phyloP scores from a whole-genome alignment of 2,329 filamentous ascomycete species.

The Fusarium succisae region DNA sequence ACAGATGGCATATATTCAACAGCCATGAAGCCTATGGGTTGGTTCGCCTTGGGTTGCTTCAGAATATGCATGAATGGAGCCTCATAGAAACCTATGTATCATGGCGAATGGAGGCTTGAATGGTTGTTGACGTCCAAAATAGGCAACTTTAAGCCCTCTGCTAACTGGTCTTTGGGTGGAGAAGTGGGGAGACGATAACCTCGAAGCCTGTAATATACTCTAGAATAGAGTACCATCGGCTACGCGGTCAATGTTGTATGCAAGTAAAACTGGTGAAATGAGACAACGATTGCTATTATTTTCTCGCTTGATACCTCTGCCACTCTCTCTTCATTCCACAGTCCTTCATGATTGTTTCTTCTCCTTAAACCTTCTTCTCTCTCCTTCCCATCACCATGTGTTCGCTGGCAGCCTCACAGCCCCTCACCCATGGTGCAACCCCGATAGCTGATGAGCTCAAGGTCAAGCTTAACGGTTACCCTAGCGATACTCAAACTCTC shows the following conservation, averaged over 20 bases:
- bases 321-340: neutral
- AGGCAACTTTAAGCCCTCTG: constrained; percentile 7
- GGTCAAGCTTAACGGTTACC: constrained; percentile 18
- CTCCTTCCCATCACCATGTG: constrained; percentile 21
- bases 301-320: neutral
- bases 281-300: neutral
- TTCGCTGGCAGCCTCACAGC: constrained; percentile 31
- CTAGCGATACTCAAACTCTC: constrained; percentile 22
- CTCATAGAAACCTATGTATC: neutral
- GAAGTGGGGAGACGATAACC: neutral
- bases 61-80: neutral
- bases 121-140: neutral
- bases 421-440: constrained; percentile 12
- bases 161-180: neutral
- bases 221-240: neutral
- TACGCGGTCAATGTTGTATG: neutral
- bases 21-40: neutral
- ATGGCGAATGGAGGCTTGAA: neutral
- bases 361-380: neutral
- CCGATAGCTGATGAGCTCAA: constrained; percentile 27
- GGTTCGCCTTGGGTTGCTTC: neutral
- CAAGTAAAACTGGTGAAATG: neutral
- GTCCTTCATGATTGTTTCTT: neutral
- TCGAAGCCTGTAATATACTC: neutral
- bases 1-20: neutral